These are phyloP conservation scores for Inga laurina DNA, from an alignment of 306 rosid species.

Conservation along the genomic window DNA sequence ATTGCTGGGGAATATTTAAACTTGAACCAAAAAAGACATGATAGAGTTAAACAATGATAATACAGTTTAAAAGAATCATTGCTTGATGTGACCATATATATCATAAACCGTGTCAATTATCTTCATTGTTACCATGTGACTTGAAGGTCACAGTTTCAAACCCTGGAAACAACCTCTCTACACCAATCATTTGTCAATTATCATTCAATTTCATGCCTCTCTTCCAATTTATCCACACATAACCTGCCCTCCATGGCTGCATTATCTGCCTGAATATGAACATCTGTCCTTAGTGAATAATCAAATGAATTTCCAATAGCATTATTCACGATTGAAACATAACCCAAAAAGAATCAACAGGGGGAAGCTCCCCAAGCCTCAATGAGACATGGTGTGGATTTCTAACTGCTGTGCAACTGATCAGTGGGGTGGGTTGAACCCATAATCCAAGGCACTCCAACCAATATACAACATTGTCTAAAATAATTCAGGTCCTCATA, in stretches of 20 bases:
- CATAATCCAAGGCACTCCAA: not conserved
- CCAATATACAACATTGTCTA: not conserved
- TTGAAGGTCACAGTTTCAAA: too few species aligned
- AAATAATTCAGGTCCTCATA: not conserved
- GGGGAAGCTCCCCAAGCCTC: not conserved
- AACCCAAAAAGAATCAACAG: not conserved
- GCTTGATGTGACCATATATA: not conserved
- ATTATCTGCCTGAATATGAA: not conserved
- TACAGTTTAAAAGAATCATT: not conserved
- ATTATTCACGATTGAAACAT: not conserved
- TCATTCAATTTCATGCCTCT: not conserved
- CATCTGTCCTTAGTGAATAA: not conserved
- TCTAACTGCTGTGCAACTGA: not conserved
- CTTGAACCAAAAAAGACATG: not conserved
- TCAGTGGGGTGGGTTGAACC: not conserved
- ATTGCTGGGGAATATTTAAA: not conserved
- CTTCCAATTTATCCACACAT: constrained; percentile 1
- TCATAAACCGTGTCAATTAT: not conserved
- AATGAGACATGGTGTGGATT: constrained; percentile 11
- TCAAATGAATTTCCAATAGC: not conserved
- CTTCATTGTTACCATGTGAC: not conserved
- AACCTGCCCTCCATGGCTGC: not conserved
- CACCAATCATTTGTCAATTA: not conserved
- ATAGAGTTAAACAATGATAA: not conserved
- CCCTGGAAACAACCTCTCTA: too few species aligned